Evolutionary conservation across 1,284 basidiomycete genomes (phyloP), one percentile per base, ranked within the genome.

Genomic region (Ceratobasidium sp.): DNA sequence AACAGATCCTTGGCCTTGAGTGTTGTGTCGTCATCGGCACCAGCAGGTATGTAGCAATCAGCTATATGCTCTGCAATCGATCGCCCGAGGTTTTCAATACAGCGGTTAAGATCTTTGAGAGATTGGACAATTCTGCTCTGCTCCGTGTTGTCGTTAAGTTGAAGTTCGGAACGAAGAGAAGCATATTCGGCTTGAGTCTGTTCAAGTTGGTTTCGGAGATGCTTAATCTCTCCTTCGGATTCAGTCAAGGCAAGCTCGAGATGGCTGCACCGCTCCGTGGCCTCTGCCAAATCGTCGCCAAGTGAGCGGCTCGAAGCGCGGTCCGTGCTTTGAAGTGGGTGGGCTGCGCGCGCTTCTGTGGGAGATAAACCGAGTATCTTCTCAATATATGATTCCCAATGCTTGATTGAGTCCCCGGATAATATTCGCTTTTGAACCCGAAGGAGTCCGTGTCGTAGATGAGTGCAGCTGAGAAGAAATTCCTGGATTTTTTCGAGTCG

Each of bases 121-220:
- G 18, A 66, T 46, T 58, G 73, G 20, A 58, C 53, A 12, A 76
- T 39, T 26, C 56, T 55, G 13, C 61, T 58, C 23, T 66, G 73
- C 40, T 76, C 73, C 10, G 42, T 46, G 51, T 76, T 76, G 49
- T 76, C 73, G 39, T 67, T 44, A 13, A 76, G 23, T 39, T 76
- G 61, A 18, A 66, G 63, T 23, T 67, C 61, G 33, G 73, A 76
- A 13, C 73, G 61, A 40, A 76, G 61, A 13, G 61, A 64, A 3
- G 63, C 63, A 28, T 76, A 76, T 9, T 76, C 61, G 18, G 39
- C n/a, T 13, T 33, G 73, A 20, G 40, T 64, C 23, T 67, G 61
- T 55, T 66, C 49, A 20, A 76, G 23, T 33, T 58, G 46, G 44
- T 33, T n/a, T 10, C 44, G 53, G 28, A 67, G 61, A 7, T 18